phyloP scores from a whole-genome alignment of 345 rosid species.

The Eucalyptus erythrocorys region DNA sequence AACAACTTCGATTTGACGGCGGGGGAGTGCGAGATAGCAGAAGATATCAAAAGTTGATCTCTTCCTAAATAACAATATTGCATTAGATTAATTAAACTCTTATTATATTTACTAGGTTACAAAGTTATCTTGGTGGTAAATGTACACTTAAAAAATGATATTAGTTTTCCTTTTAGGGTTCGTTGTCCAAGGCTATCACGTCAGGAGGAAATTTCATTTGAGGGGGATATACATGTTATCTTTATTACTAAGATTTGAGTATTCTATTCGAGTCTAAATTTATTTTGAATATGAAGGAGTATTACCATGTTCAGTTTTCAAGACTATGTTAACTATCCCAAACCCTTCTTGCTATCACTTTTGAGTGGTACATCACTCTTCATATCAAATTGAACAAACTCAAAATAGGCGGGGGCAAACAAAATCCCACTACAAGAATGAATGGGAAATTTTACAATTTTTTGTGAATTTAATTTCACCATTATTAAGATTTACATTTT shows the following conservation, averaged over 20 bases:
- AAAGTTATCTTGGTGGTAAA: too few relatives aligned
- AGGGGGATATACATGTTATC: too few relatives aligned
- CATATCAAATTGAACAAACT: neutral
- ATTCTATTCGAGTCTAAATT: too few relatives aligned
- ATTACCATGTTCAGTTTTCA: accelerated
- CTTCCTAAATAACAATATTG: neutral
- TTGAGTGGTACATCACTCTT: accelerated
- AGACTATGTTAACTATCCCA: accelerated
- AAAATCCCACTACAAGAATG: neutral
- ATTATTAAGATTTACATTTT: neutral
- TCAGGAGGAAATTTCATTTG: accelerated
- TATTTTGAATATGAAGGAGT: accelerated
- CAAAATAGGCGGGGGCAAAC: accelerated
- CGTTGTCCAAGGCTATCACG: accelerated
- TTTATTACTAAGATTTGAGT: neutral
- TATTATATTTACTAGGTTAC: neutral
- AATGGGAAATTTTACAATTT: neutral
- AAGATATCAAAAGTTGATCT: too few relatives aligned
- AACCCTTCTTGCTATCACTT: accelerated
- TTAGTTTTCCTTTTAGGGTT: too few relatives aligned
- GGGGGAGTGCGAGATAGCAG: accelerated
- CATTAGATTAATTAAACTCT: too few relatives aligned
- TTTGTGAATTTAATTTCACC: neutral
- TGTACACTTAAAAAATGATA: neutral
- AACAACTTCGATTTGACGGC: neutral